Evolutionary conservation across 83 land plant species (phyloP), one percentile per base, ranked within the genome.

Genomic region (Thuja plicata): DNA sequence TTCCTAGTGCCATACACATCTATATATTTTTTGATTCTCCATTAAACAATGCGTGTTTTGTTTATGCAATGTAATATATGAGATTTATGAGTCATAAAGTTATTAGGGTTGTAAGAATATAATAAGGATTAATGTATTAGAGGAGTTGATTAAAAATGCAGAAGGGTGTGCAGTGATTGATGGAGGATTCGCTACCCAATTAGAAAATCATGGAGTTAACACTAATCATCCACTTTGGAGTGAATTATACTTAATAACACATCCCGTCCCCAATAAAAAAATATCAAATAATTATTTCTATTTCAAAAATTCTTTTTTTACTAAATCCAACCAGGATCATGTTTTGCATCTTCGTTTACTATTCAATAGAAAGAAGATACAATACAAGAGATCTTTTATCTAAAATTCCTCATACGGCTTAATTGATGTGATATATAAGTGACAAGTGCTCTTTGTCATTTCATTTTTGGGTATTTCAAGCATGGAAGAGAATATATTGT

Each of bases 161-260:
- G 98, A 96, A 12, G 99, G 99, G 12, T 95, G 96, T 84, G 96
- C 96, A 10, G 95, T 96, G 41, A 80, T 93, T 38, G 99, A 97
- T 89, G 99, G 99, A 34, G 99, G 99, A 2, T 88, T 97, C 70
- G 99, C 98, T 2, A 96, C 98, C 79, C 96, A 96, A 92, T 91
- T 97, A 55, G 99, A 97, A 90, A 89, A 73, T 52, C 93, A 91
- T 86, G 99, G 99, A 34, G 99, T 96, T 77, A 87, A 91, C 84
- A 91, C 96, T 37, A 92, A 94, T 41, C 96, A 96, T 76, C 95
- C 98, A 13, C 93, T 97, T 17, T 97, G 99, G 99, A 97, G 98
- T 88, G 98, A 98, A 48, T 90, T 93, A 19, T 96, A 96, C 80
- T 90, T 97, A 87, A 91, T 97, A 89, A 93, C 93, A 17, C 84